These are phyloP conservation scores for Limnanthes douglasii DNA, from an alignment of 345 rosid genomes.

Conservation along the genomic window DNA sequence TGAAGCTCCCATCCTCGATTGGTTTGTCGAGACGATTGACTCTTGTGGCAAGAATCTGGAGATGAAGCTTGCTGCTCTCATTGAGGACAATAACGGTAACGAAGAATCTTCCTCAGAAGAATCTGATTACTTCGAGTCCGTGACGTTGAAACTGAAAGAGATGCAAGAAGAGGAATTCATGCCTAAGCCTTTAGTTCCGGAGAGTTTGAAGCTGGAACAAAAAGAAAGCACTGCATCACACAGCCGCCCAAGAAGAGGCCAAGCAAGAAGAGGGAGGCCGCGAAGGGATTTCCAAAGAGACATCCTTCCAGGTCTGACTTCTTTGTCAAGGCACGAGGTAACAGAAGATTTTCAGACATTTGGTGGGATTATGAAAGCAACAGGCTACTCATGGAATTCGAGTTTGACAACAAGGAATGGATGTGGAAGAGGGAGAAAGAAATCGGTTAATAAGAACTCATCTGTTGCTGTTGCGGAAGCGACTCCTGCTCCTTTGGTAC, in stretches of 20 bases:
- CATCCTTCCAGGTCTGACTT: slow-evolving; percentile 64
- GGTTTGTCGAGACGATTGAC: slow-evolving; percentile 25
- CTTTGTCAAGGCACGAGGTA: slow-evolving; percentile 66
- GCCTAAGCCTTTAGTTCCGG: slow-evolving; percentile 45
- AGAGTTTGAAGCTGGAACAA: slow-evolving; percentile 28
- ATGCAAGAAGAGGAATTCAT: slow-evolving; percentile 49
- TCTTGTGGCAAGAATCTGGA: slow-evolving; percentile 37
- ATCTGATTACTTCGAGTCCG: slow-evolving; percentile 51
- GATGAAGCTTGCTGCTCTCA: slow-evolving; percentile 16
- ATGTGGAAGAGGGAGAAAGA: slow-evolving; percentile 41
- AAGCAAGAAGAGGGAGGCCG: slow-evolving; percentile 64
- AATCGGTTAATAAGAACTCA: slow-evolving; percentile 17
- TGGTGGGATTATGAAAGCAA: slow-evolving; percentile 64
- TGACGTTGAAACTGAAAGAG: slow-evolving; percentile 41
- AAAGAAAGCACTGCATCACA: slow-evolving; percentile 14
- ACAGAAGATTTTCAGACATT: slow-evolving; percentile 69
- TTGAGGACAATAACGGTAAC: slow-evolving; percentile 11
- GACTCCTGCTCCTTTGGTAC: too few species aligned
- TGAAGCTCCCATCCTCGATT: too few species aligned
- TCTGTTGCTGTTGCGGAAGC: too few species aligned
- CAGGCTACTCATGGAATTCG: slow-evolving; percentile 41
- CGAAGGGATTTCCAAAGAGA: slow-evolving; percentile 84
- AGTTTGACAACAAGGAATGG: slow-evolving; percentile 47
- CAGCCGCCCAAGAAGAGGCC: slow-evolving; percentile 36
- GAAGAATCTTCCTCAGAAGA: slow-evolving; percentile 22